Conservation (phyloP, 2,329 filamentous ascomycete species). For the Pseudogymnoascus sp. region DNA sequence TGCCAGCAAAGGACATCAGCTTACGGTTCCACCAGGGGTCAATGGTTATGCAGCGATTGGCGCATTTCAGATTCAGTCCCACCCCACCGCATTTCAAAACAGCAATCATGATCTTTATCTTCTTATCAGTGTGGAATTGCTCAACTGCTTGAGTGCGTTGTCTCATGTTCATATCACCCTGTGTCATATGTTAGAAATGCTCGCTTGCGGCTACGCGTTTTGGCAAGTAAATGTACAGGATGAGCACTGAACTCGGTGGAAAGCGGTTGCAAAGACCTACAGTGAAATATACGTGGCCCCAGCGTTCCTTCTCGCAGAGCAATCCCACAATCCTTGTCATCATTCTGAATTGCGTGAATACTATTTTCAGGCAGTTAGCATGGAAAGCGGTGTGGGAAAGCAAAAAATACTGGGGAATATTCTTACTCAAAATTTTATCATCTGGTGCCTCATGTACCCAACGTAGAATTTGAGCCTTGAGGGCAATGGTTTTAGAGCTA, state of each 20-base stretch:
- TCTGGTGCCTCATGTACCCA: slow-evolving; percentile 35
- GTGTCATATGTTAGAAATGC: slow-evolving; percentile 19
- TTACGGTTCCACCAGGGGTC: slow-evolving; percentile 32
- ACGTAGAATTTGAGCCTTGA: slow-evolving; percentile 28
- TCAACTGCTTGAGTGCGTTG: slow-evolving; percentile 38
- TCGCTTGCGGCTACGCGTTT: neutral
- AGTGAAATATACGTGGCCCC: slow-evolving; percentile 33
- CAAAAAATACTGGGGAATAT: neutral
- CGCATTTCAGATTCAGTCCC: slow-evolving; percentile 49
- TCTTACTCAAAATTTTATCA: slow-evolving; percentile 38
- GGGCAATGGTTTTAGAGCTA: slow-evolving; percentile 32
- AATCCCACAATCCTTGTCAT: slow-evolving; percentile 42
- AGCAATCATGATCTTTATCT: slow-evolving; percentile 42
- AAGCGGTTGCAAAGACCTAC: slow-evolving; percentile 18
- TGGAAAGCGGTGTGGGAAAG: neutral
- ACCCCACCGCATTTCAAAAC: slow-evolving; percentile 47
- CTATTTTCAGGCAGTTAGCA: slow-evolving; percentile 25
- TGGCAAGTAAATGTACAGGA: neutral
- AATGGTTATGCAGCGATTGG: slow-evolving; percentile 36
- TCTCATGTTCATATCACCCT: slow-evolving; percentile 38
- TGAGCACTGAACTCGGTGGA: neutral
- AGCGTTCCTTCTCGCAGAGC: slow-evolving; percentile 41
- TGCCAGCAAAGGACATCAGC: neutral
- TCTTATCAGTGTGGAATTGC: slow-evolving; percentile 34
- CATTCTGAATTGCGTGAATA: slow-evolving; percentile 51